phyloP scores from a whole-genome alignment of 306 rosid species.

The Quercus parvula region DNA sequence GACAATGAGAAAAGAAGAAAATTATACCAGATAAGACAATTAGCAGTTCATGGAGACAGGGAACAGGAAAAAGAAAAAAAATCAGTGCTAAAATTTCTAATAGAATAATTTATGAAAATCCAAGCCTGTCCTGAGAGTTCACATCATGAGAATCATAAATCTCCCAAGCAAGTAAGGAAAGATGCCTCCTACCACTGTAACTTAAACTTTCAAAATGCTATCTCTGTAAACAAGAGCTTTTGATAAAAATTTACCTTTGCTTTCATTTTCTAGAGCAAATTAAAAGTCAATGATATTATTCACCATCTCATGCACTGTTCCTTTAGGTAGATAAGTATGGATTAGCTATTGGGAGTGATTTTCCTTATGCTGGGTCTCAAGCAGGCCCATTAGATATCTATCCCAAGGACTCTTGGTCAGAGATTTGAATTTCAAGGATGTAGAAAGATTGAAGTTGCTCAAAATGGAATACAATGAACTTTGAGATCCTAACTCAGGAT shows the following conservation, averaged over 20 bases:
- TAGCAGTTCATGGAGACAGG: no score
- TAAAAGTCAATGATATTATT: not conserved
- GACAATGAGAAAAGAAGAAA: not conserved
- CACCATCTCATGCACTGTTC: not conserved
- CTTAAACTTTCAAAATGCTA: not conserved
- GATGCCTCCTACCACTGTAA: not conserved
- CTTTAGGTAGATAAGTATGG: no score
- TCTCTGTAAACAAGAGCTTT: not conserved
- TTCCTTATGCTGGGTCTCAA: no score
- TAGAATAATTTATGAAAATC: no score
- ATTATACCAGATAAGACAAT: not conserved
- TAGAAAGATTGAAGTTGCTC: no score
- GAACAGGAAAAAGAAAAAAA: no score
- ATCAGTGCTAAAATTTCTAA: no score
- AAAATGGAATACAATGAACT: no score
- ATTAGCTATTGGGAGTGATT: no score
- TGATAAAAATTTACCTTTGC: not conserved
- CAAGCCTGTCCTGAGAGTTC: no score
- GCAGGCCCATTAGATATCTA: not conserved
- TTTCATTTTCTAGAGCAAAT: not conserved
- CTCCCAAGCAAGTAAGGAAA: conserved; percentile 6
- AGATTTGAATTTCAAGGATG: no score
- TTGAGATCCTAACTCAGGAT: not conserved
- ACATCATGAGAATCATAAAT: not conserved
- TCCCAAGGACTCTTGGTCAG: not conserved